Base-by-base conservation (phyloP, 1,139 yeast genomes). In the Schwanniomyces etchellsii region DNA sequence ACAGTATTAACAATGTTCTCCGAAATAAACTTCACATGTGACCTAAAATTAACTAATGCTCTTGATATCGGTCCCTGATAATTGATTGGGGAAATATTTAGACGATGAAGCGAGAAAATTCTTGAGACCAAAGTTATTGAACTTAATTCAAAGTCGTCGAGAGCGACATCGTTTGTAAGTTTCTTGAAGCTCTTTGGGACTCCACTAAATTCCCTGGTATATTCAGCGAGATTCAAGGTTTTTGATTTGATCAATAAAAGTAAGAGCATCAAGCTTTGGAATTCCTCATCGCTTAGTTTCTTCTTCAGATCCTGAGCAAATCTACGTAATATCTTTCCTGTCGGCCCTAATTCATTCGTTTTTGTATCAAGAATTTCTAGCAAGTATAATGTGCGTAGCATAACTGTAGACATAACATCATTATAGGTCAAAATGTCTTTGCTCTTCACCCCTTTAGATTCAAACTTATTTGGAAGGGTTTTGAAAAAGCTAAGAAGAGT, bases 41-140 rank as follows among this genome's bases (percentile, higher is more conserved):
- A 80, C 48, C 91, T 72, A 50, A 81, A 83, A 26, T 74, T 66
- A 33, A 81, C 59, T 22, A 83, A 61, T 32, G 70, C 67, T 38
- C 81, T 68, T 15, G 84, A 81, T 26, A 82, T 61, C 4, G 91
- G 89, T 0, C 91, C 91, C 35, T 74, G 74, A 48, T 79, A 67
- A 38, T 76, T 77, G 21, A 73, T 68, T 4, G 82, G 79, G 15
- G 77, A 75, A 14, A 70, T 64, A 26, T 63, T 52, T 26, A 78
- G 59, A 38, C 65, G 67, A 35, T 74, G 68, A 27, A 80, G 60
- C 2, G 81, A 64, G 24, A 81, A 73, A 2, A 81, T 57, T 38
- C 88, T 64, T 3, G 85, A 66, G 17, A 82, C 53, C 29, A 81
- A 50, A 9, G 71, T 51, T 5, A 77, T 62, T 26, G 63, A 60